Evolutionary conservation across 192 early-diverging fungal species (phyloP), one percentile per base, ranked within the genome.

Genomic region (Linnemannia hyalina): DNA sequence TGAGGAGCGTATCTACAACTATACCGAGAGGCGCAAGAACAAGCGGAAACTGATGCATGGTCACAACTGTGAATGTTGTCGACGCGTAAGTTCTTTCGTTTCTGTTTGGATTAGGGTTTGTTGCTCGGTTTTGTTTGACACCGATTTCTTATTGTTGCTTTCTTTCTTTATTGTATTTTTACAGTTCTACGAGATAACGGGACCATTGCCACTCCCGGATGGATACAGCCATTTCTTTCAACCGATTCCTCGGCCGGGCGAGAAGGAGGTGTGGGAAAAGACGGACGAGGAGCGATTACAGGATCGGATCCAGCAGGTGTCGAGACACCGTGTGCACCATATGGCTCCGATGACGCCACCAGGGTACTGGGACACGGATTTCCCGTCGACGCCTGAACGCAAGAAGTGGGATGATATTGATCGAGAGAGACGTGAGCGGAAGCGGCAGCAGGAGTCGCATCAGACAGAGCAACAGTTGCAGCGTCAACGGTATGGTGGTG

Each of bases 1-100:
- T 23, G 82, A 68, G 18, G 54, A 77, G 36, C 57, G 79, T 29
- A 63, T 86, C 65, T 86, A 74, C 29, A 86, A 86, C 70, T 80
- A 68, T 42, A 86, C 79, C 0, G 84, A 86, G 41, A 32, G 84
- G 15, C 75, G 79, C 41, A 86, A 86, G 55, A 73, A 77, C 54
- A 86, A 86, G 41, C 41, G 84, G 7, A 80, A 78, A 20, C 76
- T 81, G 23, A 86, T 86, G 84, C 84, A 86, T 63, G 84, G 75
- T 11, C 79, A 80, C 35, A 80, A 86, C 42, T 86, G 84, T 49
- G 70, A 75, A 68, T 86, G 84, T 36, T 86, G 84, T 68, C 79
- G 76, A 69, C 68, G 79, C 13, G 82, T 85, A 85, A 72, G 73
- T 42, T 7, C 69, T 18, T 18, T 1, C 2, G 1, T 18, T 5